These are phyloP conservation scores for Geosmithia flava DNA, from an alignment of 2,329 filamentous ascomycete species.

Conservation along the genomic window DNA sequence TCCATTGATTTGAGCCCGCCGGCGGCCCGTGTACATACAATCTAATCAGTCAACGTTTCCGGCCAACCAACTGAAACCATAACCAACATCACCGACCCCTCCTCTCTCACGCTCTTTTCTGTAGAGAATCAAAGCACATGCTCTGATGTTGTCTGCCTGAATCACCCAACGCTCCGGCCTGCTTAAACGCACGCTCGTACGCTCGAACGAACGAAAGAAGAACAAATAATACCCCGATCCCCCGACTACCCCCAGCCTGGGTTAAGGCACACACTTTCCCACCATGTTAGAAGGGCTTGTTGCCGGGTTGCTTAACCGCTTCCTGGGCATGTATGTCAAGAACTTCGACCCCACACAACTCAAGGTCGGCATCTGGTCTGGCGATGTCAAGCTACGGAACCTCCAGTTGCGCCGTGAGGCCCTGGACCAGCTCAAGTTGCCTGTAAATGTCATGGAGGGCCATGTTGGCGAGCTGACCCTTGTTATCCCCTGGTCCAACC, in stretches of 20 bases:
- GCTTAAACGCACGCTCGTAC: neutral
- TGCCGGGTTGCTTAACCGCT: conserved; percentile 94
- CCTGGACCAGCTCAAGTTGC: conserved; percentile 90
- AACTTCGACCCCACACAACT: conserved; percentile 98
- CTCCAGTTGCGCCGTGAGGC: conserved; percentile 90
- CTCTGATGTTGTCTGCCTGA: conserved; percentile 4
- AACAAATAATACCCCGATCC: neutral
- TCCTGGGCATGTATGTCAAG: conserved; percentile 99
- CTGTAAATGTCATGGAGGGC: conserved; percentile 91
- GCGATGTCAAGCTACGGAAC: conserved; percentile 89
- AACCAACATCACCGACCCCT: neutral
- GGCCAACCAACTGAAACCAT: neutral
- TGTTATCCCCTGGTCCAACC: conserved; percentile 93
- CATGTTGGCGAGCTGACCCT: conserved; percentile 87
- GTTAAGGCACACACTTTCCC: conserved; percentile 51
- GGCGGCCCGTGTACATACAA: neutral
- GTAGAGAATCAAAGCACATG: neutral
- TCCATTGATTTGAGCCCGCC: neutral
- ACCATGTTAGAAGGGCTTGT: conserved; percentile 95
- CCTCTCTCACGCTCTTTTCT: neutral
- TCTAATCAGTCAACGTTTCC: neutral
- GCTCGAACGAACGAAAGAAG: neutral
- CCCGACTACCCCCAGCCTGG: conserved; percentile 46
- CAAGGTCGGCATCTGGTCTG: conserved; percentile 98
- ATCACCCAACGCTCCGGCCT: neutral